Evolutionary conservation across 768 basidiomycete genomes (phyloP), one percentile per base, ranked within the genome.

Genomic region (Suillus fuscotomentosus): DNA sequence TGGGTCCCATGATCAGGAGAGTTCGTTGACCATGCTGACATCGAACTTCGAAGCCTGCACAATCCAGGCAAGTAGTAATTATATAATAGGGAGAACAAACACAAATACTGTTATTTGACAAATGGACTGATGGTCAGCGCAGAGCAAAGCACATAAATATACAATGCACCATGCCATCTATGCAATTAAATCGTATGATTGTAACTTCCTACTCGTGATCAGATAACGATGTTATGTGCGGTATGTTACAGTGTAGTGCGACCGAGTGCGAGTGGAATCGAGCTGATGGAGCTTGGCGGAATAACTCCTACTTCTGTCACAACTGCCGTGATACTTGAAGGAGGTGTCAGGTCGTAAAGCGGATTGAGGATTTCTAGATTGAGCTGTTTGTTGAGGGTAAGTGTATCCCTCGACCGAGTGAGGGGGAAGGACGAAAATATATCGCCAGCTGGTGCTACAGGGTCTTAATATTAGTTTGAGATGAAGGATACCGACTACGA

Each of bases 261-360:
- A 39, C 63, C 63, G 34, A 93, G 78, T 1, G 92, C 91, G 62
- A 90, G 79, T 20, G 90, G 88, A 75, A 94, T 91, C 45, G 90
- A 90, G 70, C 90, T 88, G 68, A 96, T 93, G 66, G 94, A 94
- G 69, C 89, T 94, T 0, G 95, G 94, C 4, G 95, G 95, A 67
- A 97, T 97, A 62, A 98, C 81, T 2, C 97, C 97, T 51, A 96
- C 95, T 78, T 99, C 97, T 3, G 97, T 98, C 62, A 98, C 95
- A 27, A 99, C 94, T 20, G 92, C 97, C 1, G 97, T 97, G 67
- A 99, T 95, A 73, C 88, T 91, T 22, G 86, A 86, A 1, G 96
- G 91, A 2, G 97, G 94, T 2, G 97, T 97, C 51, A 99, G 81
- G 75, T 99, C 97, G 72, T 99, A 99, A 14, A 98, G 77, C 7